Evolutionary conservation across 202 grass and related monocot genomes (phyloP).

Genomic region (Digitaria exilis): DNA sequence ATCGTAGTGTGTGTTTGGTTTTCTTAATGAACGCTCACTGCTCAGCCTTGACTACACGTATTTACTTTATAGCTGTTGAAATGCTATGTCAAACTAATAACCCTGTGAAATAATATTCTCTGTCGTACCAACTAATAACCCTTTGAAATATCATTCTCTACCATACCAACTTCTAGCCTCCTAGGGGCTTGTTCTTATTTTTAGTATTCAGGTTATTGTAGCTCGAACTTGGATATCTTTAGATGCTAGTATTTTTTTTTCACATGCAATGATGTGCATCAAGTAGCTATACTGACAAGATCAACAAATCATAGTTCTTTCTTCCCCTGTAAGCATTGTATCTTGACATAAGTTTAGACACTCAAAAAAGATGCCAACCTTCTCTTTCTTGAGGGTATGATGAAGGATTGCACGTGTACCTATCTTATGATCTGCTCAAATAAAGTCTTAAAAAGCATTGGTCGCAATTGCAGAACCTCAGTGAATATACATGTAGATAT

Average conservation of each 20-base stretch:
- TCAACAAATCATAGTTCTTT: conserved; percentile 29
- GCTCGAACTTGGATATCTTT: not conserved
- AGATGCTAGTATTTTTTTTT: not conserved
- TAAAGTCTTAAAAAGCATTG: not conserved
- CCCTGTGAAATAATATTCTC: too few relatives aligned
- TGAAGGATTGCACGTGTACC: conserved; percentile 6
- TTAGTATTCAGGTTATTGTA: not conserved
- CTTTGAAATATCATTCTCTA: too few relatives aligned
- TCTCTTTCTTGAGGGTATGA: not conserved
- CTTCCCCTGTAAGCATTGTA: conserved; percentile 21
- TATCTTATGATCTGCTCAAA: not conserved
- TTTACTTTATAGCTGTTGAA: conserved; percentile 31
- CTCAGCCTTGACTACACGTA: not conserved
- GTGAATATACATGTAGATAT: not conserved
- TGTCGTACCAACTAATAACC: too few relatives aligned
- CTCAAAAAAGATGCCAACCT: not conserved
- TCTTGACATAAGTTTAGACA: not conserved
- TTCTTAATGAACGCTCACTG: not conserved
- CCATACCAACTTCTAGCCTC: not conserved
- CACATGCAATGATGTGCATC: conserved; percentile 5
- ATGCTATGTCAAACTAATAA: conserved; percentile 12
- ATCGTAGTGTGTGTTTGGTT: not conserved
- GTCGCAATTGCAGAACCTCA: not conserved
- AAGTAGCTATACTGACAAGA: not conserved
- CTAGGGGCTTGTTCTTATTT: not conserved